Conservation (phyloP, 495 filamentous ascomycete species). For the Pseudomonodictys pantanalensis region DNA sequence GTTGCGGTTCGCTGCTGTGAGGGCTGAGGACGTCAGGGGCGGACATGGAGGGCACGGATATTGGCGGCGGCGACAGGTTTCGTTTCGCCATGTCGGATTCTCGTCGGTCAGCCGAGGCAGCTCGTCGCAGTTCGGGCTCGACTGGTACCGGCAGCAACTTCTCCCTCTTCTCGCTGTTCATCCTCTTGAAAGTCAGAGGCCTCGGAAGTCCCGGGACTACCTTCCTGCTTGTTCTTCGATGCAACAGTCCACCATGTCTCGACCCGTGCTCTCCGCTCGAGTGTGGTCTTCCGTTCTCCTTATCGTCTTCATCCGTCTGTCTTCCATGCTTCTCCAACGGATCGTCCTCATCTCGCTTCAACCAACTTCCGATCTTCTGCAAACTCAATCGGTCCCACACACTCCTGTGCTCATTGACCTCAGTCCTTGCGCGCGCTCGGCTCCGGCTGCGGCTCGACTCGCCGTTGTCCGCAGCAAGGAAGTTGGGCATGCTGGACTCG, state of each 20-base stretch:
- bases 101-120: constrained; percentile 68
- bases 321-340: constrained; percentile 23
- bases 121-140: constrained; percentile 60
- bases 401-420: constrained; percentile 28
- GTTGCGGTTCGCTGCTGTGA: constrained; percentile 4
- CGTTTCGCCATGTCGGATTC: constrained; percentile 32
- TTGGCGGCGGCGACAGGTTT: constrained; percentile 40
- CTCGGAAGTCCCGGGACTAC: constrained; percentile 79
- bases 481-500: constrained; percentile 22
- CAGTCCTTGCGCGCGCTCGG: constrained; percentile 24
- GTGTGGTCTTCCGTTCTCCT: constrained; percentile 26
- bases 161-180: constrained; percentile 74
- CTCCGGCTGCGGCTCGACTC: constrained; percentile 22
- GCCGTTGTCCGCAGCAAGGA: constrained; percentile 16
- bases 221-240: constrained; percentile 57
- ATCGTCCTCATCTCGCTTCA: constrained; percentile 37
- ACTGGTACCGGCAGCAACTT: constrained; percentile 63
- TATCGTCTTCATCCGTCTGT: constrained; percentile 20
- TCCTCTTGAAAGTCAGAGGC: constrained; percentile 71
- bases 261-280: constrained; percentile 22
- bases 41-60: constrained; percentile 37
- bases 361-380: constrained; percentile 37
- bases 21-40: constrained; percentile 33
- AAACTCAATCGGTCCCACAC: constrained; percentile 34
- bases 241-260: constrained; percentile 11